Conservation (phyloP, 345 rosid species). For the Kernera saxatilis region DNA sequence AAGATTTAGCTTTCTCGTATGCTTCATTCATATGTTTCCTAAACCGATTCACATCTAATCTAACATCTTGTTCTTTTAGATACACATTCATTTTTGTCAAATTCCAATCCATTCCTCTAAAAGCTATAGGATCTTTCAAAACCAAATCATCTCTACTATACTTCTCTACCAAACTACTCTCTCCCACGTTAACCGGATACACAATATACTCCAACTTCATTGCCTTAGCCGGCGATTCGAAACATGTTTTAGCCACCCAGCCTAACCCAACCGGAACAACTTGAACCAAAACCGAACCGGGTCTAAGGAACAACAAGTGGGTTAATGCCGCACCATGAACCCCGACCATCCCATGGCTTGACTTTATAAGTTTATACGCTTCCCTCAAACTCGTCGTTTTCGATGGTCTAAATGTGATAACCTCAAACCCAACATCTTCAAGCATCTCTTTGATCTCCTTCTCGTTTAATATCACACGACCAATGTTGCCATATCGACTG, state of each 20-base stretch:
- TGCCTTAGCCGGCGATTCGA: slow-evolving; percentile 34
- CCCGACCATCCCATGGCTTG: slow-evolving; percentile 52
- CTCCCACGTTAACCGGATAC: slow-evolving; percentile 33
- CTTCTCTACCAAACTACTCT: slow-evolving; percentile 48
- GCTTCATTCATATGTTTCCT: slow-evolving; percentile 36
- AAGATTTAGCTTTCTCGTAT: slow-evolving; percentile 35
- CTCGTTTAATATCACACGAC: slow-evolving; percentile 39
- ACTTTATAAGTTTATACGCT: slow-evolving; percentile 38
- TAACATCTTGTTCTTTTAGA: slow-evolving; percentile 55
- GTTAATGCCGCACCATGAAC: slow-evolving; percentile 66
- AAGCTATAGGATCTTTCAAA: slow-evolving; percentile 40
- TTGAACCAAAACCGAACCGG: slow-evolving; percentile 44
- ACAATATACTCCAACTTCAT: slow-evolving; percentile 45
- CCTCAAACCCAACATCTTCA: slow-evolving; percentile 48
- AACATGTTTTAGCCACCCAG: slow-evolving; percentile 42
- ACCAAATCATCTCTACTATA: slow-evolving; percentile 37
- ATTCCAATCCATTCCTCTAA: slow-evolving; percentile 38
- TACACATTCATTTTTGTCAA: slow-evolving; percentile 42
- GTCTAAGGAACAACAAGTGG: slow-evolving; percentile 47
- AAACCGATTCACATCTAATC: slow-evolving; percentile 39
- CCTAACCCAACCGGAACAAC: slow-evolving; percentile 47
- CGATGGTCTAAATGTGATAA: slow-evolving; percentile 31
- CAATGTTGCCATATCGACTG: slow-evolving; percentile 20
- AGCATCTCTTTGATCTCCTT: slow-evolving; percentile 16
- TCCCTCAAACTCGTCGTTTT: slow-evolving; percentile 18